phyloP scores from a whole-genome alignment of 192 early-diverging fungal genomes.

The Endogone sp. region DNA sequence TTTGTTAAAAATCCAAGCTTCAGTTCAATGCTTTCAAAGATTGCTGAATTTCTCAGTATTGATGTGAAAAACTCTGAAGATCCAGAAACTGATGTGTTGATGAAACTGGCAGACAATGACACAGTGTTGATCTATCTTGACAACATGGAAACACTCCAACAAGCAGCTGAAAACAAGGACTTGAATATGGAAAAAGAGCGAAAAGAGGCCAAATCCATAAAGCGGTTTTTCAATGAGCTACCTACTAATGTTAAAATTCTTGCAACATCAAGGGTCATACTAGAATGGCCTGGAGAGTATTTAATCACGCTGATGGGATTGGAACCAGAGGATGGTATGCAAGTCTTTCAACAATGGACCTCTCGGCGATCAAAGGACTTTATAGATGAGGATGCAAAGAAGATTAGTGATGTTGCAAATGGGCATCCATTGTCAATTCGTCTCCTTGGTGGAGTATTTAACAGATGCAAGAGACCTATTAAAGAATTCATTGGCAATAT shows the following conservation, averaged over 20 bases:
- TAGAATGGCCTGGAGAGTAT: not conserved
- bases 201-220: not conserved
- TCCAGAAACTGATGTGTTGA: not conserved
- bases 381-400: not conserved
- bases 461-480: not conserved
- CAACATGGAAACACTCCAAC: not conserved
- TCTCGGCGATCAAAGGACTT: not conserved
- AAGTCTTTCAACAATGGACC: not conserved
- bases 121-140: not conserved
- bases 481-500: not conserved
- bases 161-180: not conserved
- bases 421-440: not conserved
- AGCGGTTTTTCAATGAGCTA: not conserved
- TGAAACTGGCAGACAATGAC: not conserved
- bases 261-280: not conserved
- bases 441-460: not conserved
- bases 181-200: not conserved
- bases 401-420: not conserved
- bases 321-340: not conserved
- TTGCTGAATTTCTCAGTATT: not conserved
- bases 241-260: not conserved
- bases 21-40: not conserved
- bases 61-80: not conserved
- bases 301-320: not conserved
- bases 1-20: not conserved